A percentile compares a stretch with the other conserved stretches of the same genome.
Evolutionary conservation across 2,329 filamentous ascomycete genomes (phyloP).

Genomic region (Cladorrhinum sp.): DNA sequence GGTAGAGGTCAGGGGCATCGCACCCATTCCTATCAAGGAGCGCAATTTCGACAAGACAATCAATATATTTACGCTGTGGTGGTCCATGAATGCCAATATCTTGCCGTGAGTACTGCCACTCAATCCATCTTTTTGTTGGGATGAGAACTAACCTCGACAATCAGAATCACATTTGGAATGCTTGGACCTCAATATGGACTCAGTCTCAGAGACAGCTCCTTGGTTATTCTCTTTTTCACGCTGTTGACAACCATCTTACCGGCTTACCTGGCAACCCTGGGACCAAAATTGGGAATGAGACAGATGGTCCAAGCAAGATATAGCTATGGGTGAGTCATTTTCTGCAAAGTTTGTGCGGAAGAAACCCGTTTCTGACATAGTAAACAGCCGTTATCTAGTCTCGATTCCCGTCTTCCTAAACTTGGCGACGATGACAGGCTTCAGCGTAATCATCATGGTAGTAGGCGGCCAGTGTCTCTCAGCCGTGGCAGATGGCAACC

Average conservation of each 20-base stretch:
- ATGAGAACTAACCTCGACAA: too few species aligned
- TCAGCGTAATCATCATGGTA: conserved; percentile 60
- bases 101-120: conserved; percentile 38
- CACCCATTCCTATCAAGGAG: conserved; percentile 42
- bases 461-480: conserved; percentile 59
- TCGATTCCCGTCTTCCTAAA: conserved; percentile 61
- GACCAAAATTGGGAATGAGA: conserved; percentile 61
- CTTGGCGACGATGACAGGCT: conserved; percentile 60
- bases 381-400: conserved; percentile 51
- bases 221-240: conserved; percentile 63
- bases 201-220: conserved; percentile 51
- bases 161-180: conserved; percentile 61
- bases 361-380: background rate
- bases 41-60: conserved; percentile 40
- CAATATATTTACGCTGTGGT: conserved; percentile 49
- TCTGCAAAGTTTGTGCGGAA: background rate
- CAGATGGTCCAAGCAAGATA: conserved; percentile 65
- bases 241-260: conserved; percentile 52
- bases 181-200: conserved; percentile 55
- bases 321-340: conserved; percentile 52
- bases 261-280: conserved; percentile 56
- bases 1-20: conserved; percentile 45
- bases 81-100: conserved; percentile 48
- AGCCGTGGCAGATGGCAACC: conserved; percentile 46
- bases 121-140: too few species aligned